Evolutionary conservation across 176 grass and related monocot species (phyloP).

Genomic region (Hordeum marinum): DNA sequence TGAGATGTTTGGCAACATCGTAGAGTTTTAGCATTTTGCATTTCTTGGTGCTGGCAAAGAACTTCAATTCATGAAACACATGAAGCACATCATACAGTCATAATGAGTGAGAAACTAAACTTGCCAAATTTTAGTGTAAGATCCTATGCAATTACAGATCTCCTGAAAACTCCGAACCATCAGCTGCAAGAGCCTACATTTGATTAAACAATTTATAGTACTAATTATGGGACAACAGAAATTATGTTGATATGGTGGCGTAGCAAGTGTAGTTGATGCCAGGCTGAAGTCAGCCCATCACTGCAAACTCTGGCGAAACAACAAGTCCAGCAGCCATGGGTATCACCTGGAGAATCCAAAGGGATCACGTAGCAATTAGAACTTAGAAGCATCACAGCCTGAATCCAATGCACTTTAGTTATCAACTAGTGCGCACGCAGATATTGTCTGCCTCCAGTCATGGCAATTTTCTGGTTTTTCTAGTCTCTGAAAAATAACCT

Average conservation of each 20-base stretch:
- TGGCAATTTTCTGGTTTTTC: not conserved
- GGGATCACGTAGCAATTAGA: not conserved
- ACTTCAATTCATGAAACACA: constrained; percentile 12
- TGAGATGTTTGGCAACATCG: not conserved
- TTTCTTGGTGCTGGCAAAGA: not conserved
- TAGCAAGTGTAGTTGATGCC: not conserved
- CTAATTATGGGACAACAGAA: not conserved
- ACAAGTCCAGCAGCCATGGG: not conserved
- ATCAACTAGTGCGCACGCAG: not conserved
- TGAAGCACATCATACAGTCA: not conserved
- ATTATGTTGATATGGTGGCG: not conserved
- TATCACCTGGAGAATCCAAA: not conserved
- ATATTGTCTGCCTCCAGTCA: not conserved
- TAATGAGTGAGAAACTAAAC: not conserved
- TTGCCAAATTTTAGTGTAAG: not conserved
- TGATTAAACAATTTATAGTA: not conserved
- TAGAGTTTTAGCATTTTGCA: not conserved
- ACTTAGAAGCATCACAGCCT: not conserved
- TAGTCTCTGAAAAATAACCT: not conserved
- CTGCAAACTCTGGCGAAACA: not conserved
- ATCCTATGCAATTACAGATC: not conserved
- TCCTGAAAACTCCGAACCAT: not conserved
- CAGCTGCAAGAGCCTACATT: not conserved
- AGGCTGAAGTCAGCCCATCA: not conserved
- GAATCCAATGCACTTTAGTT: not conserved